Conservation (phyloP, 331 rosid species). For the Pyrus hybrid region DNA sequence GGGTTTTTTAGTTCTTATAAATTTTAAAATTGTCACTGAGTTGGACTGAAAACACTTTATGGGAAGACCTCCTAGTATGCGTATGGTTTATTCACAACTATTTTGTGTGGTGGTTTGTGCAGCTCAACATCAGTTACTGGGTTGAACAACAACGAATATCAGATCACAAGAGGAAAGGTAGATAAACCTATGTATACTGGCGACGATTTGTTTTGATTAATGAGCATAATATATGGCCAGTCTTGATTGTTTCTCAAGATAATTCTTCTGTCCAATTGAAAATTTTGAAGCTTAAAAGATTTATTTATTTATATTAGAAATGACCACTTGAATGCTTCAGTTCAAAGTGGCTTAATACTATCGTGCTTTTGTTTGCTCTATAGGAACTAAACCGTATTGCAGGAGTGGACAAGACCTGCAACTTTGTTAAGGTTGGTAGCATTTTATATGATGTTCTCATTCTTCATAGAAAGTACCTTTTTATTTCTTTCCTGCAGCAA, state of each 20-base stretch:
- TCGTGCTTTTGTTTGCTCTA: slow-evolving; percentile 11
- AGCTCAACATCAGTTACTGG: slow-evolving; percentile 67
- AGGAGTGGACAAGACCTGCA: slow-evolving; percentile 57
- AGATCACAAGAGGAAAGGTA: slow-evolving; percentile 76
- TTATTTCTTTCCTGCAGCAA: not conserved
- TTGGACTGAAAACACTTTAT: too few species aligned
- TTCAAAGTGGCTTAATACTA: not conserved
- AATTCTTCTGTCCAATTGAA: not conserved
- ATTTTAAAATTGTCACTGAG: too few species aligned
- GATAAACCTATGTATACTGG: not conserved
- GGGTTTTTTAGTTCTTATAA: too few species aligned
- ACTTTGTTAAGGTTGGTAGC: slow-evolving; percentile 61
- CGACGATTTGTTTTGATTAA: not conserved
- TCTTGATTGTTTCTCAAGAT: not conserved
- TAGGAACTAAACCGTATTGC: slow-evolving; percentile 57
- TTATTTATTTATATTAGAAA: not conserved
- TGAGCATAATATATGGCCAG: not conserved
- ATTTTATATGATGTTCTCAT: not conserved
- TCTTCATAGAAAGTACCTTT: not conserved
- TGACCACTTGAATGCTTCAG: not conserved
- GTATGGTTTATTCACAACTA: not conserved
- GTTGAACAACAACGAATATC: slow-evolving; percentile 89
- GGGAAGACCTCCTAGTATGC: too few species aligned
- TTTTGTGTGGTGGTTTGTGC: slow-evolving; percentile 12
- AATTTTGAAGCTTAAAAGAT: not conserved